These are phyloP conservation scores for Scytalidium sp. DNA, from an alignment of 2,329 filamentous ascomycete species.

Conservation along the genomic window DNA sequence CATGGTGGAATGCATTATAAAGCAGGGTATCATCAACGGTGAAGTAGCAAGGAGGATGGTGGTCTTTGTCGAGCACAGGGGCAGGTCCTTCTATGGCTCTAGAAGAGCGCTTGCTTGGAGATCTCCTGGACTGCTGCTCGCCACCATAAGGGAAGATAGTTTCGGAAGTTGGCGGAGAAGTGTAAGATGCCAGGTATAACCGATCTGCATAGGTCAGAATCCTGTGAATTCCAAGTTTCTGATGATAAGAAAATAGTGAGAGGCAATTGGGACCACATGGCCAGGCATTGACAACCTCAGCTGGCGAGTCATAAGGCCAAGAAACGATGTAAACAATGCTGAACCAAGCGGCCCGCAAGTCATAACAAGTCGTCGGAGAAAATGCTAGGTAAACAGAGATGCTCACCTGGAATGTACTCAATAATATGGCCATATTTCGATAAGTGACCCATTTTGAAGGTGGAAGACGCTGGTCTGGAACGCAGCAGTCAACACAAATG, in stretches of 20 bases:
- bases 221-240: constrained; percentile 15
- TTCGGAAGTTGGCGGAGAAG: constrained; percentile 72
- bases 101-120: constrained; percentile 73
- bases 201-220: constrained; percentile 65
- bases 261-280: constrained; percentile 11
- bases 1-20: constrained; percentile 98
- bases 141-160: constrained; percentile 83
- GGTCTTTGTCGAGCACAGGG: constrained; percentile 40
- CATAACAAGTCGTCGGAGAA: too few relatives aligned
- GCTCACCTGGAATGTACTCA: constrained; percentile 89
- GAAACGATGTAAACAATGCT: neutral
- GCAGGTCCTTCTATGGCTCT: constrained; percentile 59
- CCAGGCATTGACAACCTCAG: constrained; percentile 17
- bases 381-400: neutral
- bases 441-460: constrained; percentile 39
- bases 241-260: constrained; percentile 10
- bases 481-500: neutral
- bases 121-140: constrained; percentile 49
- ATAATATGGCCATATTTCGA: constrained; percentile 78
- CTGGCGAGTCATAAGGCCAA: neutral
- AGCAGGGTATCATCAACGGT: constrained; percentile 87
- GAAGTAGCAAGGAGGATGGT: constrained; percentile 83
- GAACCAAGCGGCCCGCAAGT: neutral
- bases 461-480: constrained; percentile 18
- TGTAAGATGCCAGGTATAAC: constrained; percentile 91